A percentile compares a stretch with the other conserved stretches of the same genome.
Conservation (phyloP, 208 protist genomes). For the Herpetomonas muscarum region DNA sequence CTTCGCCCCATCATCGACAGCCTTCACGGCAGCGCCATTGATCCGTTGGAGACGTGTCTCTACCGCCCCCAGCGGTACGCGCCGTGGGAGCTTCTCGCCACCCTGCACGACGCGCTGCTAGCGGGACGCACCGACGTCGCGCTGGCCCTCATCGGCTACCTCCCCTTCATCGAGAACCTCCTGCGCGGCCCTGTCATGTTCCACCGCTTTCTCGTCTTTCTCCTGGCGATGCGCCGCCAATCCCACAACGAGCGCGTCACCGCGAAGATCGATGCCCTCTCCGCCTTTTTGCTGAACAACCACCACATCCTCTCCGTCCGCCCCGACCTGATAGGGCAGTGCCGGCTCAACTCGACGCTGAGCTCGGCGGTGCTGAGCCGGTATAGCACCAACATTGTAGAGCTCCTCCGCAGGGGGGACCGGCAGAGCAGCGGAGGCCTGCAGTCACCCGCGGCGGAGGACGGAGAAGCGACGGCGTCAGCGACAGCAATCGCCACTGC, state of each 20-base stretch:
- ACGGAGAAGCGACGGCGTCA: not conserved
- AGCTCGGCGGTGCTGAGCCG: slow-evolving; percentile 27
- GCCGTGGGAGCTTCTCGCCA: slow-evolving; percentile 50
- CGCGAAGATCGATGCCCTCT: slow-evolving; percentile 21
- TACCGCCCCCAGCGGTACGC: slow-evolving; percentile 54
- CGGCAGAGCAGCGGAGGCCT: not conserved
- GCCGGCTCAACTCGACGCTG: slow-evolving; percentile 46
- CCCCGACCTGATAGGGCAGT: slow-evolving; percentile 63
- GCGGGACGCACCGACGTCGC: slow-evolving; percentile 50
- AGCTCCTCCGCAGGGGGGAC: slow-evolving; percentile 7
- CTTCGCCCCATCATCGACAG: slow-evolving; percentile 37
- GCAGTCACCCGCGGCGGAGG: not conserved
- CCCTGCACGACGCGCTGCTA: slow-evolving; percentile 58
- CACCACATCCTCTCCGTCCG: slow-evolving; percentile 54
- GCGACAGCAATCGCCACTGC: not conserved
- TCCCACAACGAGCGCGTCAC: not conserved
- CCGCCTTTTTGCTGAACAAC: slow-evolving; percentile 48
- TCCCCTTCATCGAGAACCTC: slow-evolving; percentile 71
- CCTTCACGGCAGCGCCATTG: slow-evolving; percentile 24
- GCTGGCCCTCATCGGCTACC: slow-evolving; percentile 36
- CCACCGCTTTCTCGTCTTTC: slow-evolving; percentile 41
- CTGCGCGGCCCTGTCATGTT: slow-evolving; percentile 30
- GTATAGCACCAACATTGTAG: slow-evolving; percentile 20
- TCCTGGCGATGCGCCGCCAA: slow-evolving; percentile 19
- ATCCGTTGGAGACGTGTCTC: slow-evolving; percentile 18